These are phyloP conservation scores for Canavalia gladiata DNA, from an alignment of 306 rosid genomes.

Conservation along the genomic window DNA sequence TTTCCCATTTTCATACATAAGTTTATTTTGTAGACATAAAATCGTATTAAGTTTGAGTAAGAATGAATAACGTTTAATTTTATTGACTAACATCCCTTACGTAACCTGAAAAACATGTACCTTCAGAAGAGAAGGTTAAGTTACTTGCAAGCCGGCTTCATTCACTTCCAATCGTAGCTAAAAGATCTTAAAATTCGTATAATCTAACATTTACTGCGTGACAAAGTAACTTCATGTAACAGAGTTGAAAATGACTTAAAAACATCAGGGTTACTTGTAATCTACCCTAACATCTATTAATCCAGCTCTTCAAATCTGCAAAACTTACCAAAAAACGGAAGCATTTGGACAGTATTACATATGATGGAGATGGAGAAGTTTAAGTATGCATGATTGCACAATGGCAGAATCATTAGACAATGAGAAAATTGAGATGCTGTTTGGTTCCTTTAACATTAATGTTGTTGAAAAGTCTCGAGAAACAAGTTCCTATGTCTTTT, in stretches of 20 bases:
- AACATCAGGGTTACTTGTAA: neutral
- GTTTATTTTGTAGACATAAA: neutral
- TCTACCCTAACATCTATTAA: neutral
- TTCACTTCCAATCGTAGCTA: neutral
- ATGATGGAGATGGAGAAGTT: neutral
- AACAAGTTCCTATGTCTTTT: neutral
- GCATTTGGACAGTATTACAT: neutral
- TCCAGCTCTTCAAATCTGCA: neutral
- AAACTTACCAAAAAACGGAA: conserved; percentile 18
- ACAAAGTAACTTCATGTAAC: neutral
- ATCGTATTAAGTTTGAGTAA: neutral
- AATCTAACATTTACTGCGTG: neutral
- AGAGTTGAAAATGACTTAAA: conserved; percentile 12
- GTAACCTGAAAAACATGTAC: neutral
- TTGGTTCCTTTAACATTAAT: no score
- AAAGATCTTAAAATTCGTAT: neutral
- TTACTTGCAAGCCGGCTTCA: neutral
- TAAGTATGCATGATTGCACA: neutral
- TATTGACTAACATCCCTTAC: neutral
- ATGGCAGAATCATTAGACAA: neutral
- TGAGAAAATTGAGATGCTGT: no score
- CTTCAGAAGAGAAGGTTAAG: neutral
- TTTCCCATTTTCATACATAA: neutral
- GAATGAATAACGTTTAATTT: neutral
- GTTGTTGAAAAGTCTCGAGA: neutral